These are phyloP conservation scores for Dactylellina haptotyla DNA, from an alignment of 2,329 filamentous ascomycete genomes.

Conservation along the genomic window DNA sequence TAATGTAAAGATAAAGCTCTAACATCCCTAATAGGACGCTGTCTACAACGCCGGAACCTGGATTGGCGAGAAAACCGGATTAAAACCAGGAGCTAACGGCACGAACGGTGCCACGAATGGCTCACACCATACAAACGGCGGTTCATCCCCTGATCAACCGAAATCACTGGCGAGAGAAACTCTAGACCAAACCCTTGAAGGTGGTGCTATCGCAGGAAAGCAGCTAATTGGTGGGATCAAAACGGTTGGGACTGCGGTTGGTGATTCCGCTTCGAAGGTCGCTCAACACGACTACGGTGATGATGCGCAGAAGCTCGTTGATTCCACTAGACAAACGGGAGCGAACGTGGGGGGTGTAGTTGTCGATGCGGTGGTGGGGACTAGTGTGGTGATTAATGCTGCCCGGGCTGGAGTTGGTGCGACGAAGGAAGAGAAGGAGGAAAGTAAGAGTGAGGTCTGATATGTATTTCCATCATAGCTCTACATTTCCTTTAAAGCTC, in stretches of 20 bases:
- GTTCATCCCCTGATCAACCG: conserved; percentile 13
- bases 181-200: conserved; percentile 51
- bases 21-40: conserved; percentile 27
- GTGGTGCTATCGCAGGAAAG: conserved; percentile 27
- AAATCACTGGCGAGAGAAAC: conserved; percentile 53
- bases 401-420: conserved; percentile 53
- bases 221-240: conserved; percentile 40
- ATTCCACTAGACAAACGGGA: conserved; percentile 32
- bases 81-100: conserved; percentile 3
- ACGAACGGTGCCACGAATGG: not conserved
- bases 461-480: too few relatives aligned
- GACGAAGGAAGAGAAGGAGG: conserved; percentile 31
- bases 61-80: conserved; percentile 55
- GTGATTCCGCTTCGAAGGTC: conserved; percentile 45
- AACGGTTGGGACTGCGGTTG: conserved; percentile 37
- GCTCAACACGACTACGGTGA: conserved; percentile 53
- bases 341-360: conserved; percentile 48
- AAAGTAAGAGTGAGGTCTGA: not conserved
- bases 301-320: conserved; percentile 54
- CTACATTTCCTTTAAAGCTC: too few relatives aligned
- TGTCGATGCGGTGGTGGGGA: conserved; percentile 44
- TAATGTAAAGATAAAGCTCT: not conserved
- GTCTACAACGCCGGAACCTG: conserved; percentile 54
- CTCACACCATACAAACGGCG: not conserved
- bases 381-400: conserved; percentile 54